Evolutionary conservation across 2,329 filamentous ascomycete genomes (phyloP).

Genomic region (Camillea tinctor): DNA sequence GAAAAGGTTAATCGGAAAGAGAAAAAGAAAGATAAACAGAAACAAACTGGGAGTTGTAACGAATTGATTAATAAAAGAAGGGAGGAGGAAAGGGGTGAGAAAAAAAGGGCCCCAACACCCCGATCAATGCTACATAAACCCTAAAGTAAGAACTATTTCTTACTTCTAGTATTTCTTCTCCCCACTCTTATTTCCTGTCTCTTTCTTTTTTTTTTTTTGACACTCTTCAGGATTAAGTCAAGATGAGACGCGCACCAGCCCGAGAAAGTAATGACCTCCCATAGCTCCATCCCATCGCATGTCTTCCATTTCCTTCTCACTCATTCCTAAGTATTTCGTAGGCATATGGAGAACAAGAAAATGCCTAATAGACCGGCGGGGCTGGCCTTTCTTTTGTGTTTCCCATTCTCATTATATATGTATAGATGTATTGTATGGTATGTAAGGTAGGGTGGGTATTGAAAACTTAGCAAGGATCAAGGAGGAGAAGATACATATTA

Average conservation of each 20-base stretch:
- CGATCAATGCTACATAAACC: not conserved
- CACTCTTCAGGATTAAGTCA: not conserved
- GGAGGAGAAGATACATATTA: not conserved
- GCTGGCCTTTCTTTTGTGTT: not conserved
- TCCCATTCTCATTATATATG: not conserved
- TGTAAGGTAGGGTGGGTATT: not conserved
- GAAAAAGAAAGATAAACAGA: conserved; percentile 81
- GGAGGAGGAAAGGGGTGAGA: conserved; percentile 93
- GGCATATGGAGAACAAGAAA: not conserved
- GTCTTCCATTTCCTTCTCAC: not conserved
- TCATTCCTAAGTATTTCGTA: not conserved
- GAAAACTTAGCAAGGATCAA: not conserved
- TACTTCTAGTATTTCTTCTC: conserved; percentile 37
- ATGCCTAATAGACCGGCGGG: not conserved
- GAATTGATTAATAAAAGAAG: conserved; percentile 37
- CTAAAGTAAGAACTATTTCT: not conserved
- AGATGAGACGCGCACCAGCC: not conserved
- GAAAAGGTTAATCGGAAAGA: conserved; percentile 56
- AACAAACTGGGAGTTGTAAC: too few species aligned
- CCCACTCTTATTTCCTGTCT: not conserved
- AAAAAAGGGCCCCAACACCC: not conserved
- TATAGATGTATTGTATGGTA: not conserved
- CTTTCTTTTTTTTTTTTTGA: conserved; percentile 1
- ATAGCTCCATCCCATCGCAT: not conserved
- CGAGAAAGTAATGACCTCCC: not conserved